Base-by-base conservation (phyloP, 768 basidiomycete genomes). In the Rhizopogon vesiculosus region DNA sequence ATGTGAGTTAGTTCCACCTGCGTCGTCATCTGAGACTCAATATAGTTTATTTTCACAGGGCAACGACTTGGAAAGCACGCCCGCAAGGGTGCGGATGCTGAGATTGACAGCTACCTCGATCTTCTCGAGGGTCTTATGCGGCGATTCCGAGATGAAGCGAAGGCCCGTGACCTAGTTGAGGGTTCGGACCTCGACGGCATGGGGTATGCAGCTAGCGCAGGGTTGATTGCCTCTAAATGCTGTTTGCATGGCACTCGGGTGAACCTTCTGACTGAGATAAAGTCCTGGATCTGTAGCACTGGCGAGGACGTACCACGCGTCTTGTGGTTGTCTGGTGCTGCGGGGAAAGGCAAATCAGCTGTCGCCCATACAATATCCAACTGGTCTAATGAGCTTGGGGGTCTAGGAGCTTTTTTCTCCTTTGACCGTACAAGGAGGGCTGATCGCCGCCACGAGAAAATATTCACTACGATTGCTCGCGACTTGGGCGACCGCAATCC, bases 311-410 rank as follows among this genome's bases (percentile, higher is more conserved):
- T 15, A n/a, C 35, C 53, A 15, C 48, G 57, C 1, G 43, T 66
- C 7, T 58, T 55, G 16, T 53, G 59, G 38, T 51, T 65, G 28
- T 35, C 50, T 13, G 64, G 64, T 2, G 38, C 40, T 3, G 43
- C 56, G 15, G 58, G 61, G 10, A 62, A 54, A 15, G 64, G 64
- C 3, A 65, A 65, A 43, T 62, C 64, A 5, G 31, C 61, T 5
- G 43, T 65, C 18, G 63, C 64, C 7, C 54, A 64, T 38, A 57
- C 62, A 1, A 56, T 59, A 13, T 55, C 65, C 25, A 15, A 51
- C 7, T 48, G 42, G 42, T 46, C 56, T 29, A 13, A 55, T 7
- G 42, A 59, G 12, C 31, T 50, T 3, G 49, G 55, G 9, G 51
- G 58, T 7, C 53, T 66, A 1, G 60, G 62, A 18, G 45, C 64